Evolutionary conservation across 1,284 basidiomycete species (phyloP), one percentile per base, ranked within the genome.

Genomic region (Wallemia hederae): DNA sequence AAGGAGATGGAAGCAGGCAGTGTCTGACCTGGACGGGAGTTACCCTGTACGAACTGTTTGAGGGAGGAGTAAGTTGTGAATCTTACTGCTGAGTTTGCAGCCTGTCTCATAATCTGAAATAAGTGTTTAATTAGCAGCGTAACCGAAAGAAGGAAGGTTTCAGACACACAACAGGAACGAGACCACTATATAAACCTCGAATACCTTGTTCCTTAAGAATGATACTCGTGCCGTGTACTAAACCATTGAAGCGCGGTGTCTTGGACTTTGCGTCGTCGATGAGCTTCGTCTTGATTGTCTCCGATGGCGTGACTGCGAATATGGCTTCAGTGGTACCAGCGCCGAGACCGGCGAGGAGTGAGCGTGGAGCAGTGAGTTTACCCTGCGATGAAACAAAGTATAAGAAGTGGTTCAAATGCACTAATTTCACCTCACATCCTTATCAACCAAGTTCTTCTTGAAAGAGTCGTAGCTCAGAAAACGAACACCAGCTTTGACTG

Each of bases 251-350:
- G 66, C 82, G 80, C 1, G 91, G 91, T 63, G 79, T 76, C 0
- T 83, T 77, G 24, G 81, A 79, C 70, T 90, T 88, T 2, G 87
- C 81, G 66, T 97, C 92, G 68, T 92, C 90, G 64, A 98, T 92
- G 64, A 97, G 79, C 70, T 97, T 97, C n/a, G 92, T 98, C 70
- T 98, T 98, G 75, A 98, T 96, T 0, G 92, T 97, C 72, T 98
- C 92, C 7, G 86, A 90, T 0, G 92, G 94, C 0, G 92, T 97
- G 3, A 97, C 92, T 1, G 91, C 92, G 62, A 97, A 80, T 26
- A 97, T 70, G 0, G 92, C 91, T 71, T 98, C 92, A 69, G 77
- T 83, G 80, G 94, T 82, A 11, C 94, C 92, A 1, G 94, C 94
- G 55, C 89, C 90, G 2, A 98, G 74, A 39, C 94, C 92, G 59